Evolutionary conservation across 306 rosid species (phyloP).

Genomic region (Vigna nakashimae): DNA sequence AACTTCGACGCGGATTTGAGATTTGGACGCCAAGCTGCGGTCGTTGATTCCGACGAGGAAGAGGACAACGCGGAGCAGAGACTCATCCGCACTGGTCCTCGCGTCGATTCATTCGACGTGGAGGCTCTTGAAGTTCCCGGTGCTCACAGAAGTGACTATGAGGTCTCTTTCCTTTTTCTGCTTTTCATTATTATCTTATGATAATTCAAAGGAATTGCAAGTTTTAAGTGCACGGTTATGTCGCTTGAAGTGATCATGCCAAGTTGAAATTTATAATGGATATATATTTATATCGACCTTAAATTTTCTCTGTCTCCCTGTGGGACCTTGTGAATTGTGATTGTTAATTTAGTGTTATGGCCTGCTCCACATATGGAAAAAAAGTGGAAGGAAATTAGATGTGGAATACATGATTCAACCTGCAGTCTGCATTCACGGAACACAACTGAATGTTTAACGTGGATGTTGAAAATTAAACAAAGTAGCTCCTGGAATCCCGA

Average conservation of each 20-base stretch:
- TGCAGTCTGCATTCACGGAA: neutral
- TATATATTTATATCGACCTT: neutral
- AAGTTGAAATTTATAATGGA: neutral
- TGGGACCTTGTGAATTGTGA: slow-evolving; percentile 5
- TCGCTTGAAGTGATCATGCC: slow-evolving; percentile 15
- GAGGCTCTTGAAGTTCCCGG: slow-evolving; percentile 98
- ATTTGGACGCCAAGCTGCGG: neutral
- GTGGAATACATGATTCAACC: neutral
- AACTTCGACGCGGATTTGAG: slow-evolving; percentile 44
- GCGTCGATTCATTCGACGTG: slow-evolving; percentile 93
- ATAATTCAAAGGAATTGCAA: neutral
- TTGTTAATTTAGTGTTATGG: slow-evolving; percentile 34
- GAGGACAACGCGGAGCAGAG: slow-evolving; percentile 86
- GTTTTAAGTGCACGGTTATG: neutral
- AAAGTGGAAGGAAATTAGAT: slow-evolving; percentile 2
- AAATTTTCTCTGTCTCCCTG: neutral
- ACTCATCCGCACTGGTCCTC: slow-evolving; percentile 93
- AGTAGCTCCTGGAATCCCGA: neutral
- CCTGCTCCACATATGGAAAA: slow-evolving; percentile 18
- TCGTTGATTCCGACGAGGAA: slow-evolving; percentile 73
- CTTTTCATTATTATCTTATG: too few relatives aligned
- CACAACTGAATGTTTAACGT: neutral
- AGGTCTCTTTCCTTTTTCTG: slow-evolving; percentile 50
- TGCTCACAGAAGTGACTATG: slow-evolving; percentile 71
- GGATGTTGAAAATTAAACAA: neutral